Evolutionary conservation across 2,329 filamentous ascomycete species (phyloP).

Genomic region (Pleochaeta shiraiana): DNA sequence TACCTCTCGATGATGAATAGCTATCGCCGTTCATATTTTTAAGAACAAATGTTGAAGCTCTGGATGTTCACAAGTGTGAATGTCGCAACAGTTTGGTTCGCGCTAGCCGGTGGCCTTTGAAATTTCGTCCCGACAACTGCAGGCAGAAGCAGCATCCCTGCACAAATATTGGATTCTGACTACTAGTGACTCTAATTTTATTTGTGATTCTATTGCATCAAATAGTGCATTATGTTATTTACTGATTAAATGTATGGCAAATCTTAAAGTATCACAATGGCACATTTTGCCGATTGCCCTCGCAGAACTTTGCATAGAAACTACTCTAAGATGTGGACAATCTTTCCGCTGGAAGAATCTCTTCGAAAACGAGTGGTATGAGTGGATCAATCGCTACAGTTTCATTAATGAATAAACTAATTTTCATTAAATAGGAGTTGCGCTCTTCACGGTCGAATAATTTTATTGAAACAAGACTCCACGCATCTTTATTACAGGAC

Average conservation of each 20-base stretch:
- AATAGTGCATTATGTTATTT: no score
- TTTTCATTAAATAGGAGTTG: slow-evolving; percentile 36
- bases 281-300: slow-evolving; percentile 63
- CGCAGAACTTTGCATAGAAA: slow-evolving; percentile 81
- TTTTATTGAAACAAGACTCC: slow-evolving; percentile 68
- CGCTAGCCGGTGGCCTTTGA: not conserved
- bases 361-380: slow-evolving; percentile 60
- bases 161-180: no score
- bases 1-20: slow-evolving; percentile 60
- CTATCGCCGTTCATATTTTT: slow-evolving; percentile 63
- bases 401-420: slow-evolving; percentile 8
- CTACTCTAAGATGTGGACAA: slow-evolving; percentile 82
- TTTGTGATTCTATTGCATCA: no score
- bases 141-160: not conserved
- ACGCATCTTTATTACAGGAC: slow-evolving; percentile 61
- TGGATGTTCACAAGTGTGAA: not conserved
- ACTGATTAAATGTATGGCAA: no score
- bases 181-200: no score
- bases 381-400: not conserved
- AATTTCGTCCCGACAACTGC: slow-evolving; percentile 1
- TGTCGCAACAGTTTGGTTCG: not conserved
- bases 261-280: slow-evolving; percentile 44
- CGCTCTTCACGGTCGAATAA: slow-evolving; percentile 61
- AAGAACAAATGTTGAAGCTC: slow-evolving; percentile 1
- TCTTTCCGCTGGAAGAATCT: slow-evolving; percentile 91